A percentile compares a stretch with the other conserved stretches of the same genome.
phyloP scores from a whole-genome alignment of 352 stramenopile species.

The Paralagenidium karlingii region DNA sequence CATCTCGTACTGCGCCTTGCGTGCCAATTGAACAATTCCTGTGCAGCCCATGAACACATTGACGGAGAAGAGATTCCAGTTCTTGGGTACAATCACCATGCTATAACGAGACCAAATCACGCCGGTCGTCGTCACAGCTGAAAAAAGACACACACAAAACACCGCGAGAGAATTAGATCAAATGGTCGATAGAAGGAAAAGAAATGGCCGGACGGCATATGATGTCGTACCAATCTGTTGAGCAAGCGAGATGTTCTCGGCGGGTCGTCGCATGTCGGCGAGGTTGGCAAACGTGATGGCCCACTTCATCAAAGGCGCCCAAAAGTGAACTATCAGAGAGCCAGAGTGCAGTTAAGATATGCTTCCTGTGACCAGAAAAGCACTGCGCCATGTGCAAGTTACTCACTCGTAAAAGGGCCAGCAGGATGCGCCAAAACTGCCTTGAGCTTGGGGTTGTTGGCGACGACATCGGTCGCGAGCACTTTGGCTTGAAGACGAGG shows the following conservation, averaged over 20 bases:
- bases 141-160: not conserved
- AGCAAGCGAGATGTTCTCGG: constrained; percentile 69
- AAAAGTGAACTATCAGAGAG: constrained; percentile 70
- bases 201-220: too few species aligned
- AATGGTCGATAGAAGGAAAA: not conserved
- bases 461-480: constrained; percentile 49
- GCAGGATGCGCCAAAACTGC: constrained; percentile 59
- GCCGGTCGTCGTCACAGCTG: constrained; percentile 65
- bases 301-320: constrained; percentile 84
- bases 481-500: constrained; percentile 64
- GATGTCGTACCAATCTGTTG: constrained; percentile 59
- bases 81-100: constrained; percentile 80
- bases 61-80: constrained; percentile 86
- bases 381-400: not conserved
- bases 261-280: constrained; percentile 65
- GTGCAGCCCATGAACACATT: constrained; percentile 86
- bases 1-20: constrained; percentile 44
- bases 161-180: not conserved
- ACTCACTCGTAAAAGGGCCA: constrained; percentile 72
- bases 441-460: constrained; percentile 49
- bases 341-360: not conserved
- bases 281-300: constrained; percentile 80
- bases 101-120: constrained; percentile 86
- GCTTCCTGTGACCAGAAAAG: too few species aligned
- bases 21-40: constrained; percentile 71